Base-by-base conservation (phyloP, 371 early-diverging fungal genomes). In the Mortierella sp. region DNA sequence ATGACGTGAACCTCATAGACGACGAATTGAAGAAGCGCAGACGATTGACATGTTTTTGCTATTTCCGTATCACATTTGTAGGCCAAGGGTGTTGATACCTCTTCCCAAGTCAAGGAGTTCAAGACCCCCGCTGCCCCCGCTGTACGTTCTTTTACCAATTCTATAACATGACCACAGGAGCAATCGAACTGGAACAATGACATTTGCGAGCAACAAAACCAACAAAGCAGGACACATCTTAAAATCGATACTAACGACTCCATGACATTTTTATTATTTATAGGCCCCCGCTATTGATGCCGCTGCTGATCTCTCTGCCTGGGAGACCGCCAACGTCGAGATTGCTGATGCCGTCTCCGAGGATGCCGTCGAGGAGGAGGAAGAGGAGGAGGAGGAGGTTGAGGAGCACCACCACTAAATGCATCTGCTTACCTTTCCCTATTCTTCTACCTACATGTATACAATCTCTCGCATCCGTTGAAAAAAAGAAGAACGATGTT, bases 71-170 rank as follows among this genome's bases (percentile, higher is more conserved):
- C 27, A 4, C 70, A 11, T 16, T 38, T 51, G 12, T 79, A 86
- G 87, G 79, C 82, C 78, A 82, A 82, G 82, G 80, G 74, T 71
- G 75, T 48, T 76, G 85, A 86, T 63, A 60, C 78, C 74, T 78
- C 80, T 48, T 74, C 87, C 70, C 82, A 85, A 79, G 80, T 82
- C 83, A 86, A 86, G 83, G 87, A 86, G 70, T 86, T 86, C 83
- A 86, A 86, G 83, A 65, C 83, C 72, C 87, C 87, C 60, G 54
- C 38, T 60, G 65, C 83, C 60, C 87, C 87, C 60, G 65, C 75
- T 79, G 87, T 86, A 80, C 79, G 56, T 41, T 18, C 8, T 44
- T 16, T 43, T 21, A n/a, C 16, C 46, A 48, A 1, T 1, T 35
- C 63, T 35, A 14, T 38, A 0, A 38, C 41, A 24, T 41, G 11